Evolutionary conservation across 805 yeast genomes (phyloP).

Genomic region (Starmerella floricola): DNA sequence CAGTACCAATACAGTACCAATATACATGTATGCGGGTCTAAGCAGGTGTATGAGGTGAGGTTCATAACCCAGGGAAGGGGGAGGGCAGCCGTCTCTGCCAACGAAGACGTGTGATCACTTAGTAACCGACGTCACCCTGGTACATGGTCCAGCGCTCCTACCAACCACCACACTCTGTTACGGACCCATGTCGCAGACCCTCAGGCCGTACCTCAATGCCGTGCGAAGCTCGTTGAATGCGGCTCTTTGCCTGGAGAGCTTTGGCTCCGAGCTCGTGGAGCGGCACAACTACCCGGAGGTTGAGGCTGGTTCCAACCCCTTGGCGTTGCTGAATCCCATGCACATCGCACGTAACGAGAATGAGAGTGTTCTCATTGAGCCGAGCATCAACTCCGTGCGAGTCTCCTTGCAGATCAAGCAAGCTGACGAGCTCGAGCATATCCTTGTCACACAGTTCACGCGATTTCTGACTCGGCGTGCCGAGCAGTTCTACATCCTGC

Average conservation of each 20-base stretch:
- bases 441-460: slow-evolving; percentile 87
- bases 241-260: slow-evolving; percentile 82
- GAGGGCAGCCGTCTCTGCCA: neutral
- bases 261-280: slow-evolving; percentile 89
- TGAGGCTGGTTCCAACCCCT: slow-evolving; percentile 73
- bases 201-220: slow-evolving; percentile 87
- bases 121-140: neutral
- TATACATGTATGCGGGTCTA: too few species aligned
- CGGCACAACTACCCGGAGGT: slow-evolving; percentile 96
- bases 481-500: slow-evolving; percentile 79
- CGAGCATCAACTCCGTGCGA: slow-evolving; percentile 84
- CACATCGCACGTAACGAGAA: slow-evolving; percentile 84
- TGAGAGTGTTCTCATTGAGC: slow-evolving; percentile 84
- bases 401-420: slow-evolving; percentile 88
- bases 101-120: neutral
- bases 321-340: slow-evolving; percentile 78
- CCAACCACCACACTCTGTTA: neutral
- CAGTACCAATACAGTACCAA: too few species aligned
- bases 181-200: slow-evolving; percentile 80
- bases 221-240: slow-evolving; percentile 90
- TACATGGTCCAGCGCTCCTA: neutral
- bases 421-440: slow-evolving; percentile 93
- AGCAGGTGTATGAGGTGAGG: too few species aligned
- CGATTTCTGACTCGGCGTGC: slow-evolving; percentile 91
- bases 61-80: neutral